A percentile compares a stretch with the other conserved stretches of the same genome.
Conservation (phyloP, 1,139 yeast species). For the Fermentozyma sake region DNA sequence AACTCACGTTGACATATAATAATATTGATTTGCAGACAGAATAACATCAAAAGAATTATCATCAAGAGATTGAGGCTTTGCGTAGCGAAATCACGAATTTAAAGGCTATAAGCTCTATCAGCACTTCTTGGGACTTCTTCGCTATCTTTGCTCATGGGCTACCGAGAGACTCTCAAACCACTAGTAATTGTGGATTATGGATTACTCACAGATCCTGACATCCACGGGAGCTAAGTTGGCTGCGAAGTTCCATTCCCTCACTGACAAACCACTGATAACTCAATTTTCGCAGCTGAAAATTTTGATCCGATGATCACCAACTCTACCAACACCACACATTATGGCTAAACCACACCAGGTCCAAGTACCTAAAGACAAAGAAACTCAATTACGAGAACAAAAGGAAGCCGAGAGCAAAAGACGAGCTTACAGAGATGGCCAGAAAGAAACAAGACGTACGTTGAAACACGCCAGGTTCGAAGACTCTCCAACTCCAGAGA, state of each 20-base stretch:
- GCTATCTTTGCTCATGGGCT: too few relatives aligned
- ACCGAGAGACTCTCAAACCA: too few relatives aligned
- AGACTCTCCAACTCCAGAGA: slow-evolving; percentile 10
- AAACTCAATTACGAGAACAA: slow-evolving; percentile 24
- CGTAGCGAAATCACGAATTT: too few relatives aligned
- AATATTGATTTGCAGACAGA: too few relatives aligned
- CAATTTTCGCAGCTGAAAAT: slow-evolving; percentile 4
- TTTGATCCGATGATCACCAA: slow-evolving; percentile 1
- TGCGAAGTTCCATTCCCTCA: not conserved
- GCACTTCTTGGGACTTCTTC: too few relatives aligned
- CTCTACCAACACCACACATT: slow-evolving; percentile 1
- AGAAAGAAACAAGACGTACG: slow-evolving; percentile 31
- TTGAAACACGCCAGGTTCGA: slow-evolving; percentile 31
- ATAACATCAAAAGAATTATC: too few relatives aligned
- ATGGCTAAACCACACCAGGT: slow-evolving; percentile 7
- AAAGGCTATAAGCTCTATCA: too few relatives aligned
- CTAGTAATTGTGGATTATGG: too few relatives aligned
- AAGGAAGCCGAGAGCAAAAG: slow-evolving; percentile 35
- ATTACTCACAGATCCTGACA: too few relatives aligned
- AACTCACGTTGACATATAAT: too few relatives aligned
- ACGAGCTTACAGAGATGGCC: slow-evolving; percentile 34
- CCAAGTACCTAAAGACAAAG: slow-evolving; percentile 15
- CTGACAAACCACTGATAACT: not conserved
- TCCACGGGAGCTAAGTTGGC: too few relatives aligned
- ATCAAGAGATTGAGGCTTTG: too few relatives aligned